These are phyloP conservation scores for Xanthoconium purpureum DNA, from an alignment of 768 basidiomycete genomes.

Conservation along the genomic window DNA sequence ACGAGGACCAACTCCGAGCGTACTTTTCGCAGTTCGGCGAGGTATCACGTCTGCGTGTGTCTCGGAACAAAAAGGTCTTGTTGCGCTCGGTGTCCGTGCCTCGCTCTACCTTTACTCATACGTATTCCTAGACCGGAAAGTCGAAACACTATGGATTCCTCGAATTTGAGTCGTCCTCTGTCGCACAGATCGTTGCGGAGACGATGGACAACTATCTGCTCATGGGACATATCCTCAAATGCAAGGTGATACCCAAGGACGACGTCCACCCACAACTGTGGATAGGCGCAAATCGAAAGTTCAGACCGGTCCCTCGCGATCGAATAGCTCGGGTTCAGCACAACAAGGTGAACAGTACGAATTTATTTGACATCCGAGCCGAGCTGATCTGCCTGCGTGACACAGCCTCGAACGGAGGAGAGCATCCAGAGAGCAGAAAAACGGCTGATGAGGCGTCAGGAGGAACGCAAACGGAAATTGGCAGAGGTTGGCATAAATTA, in stretches of 20 bases:
- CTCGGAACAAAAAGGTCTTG: conserved; percentile 86
- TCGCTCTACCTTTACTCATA: neutral
- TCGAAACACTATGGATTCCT: conserved; percentile 98
- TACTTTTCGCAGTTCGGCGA: conserved; percentile 96
- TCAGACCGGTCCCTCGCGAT: conserved; percentile 70
- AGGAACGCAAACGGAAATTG: conserved; percentile 74
- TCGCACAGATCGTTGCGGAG: conserved; percentile 93
- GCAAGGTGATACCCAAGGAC: conserved; percentile 86
- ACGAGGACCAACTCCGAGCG: conserved; percentile 87
- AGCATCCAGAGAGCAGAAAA: conserved; percentile 62
- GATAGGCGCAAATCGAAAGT: conserved; percentile 96
- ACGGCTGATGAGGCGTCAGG: conserved; percentile 73
- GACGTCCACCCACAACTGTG: conserved; percentile 91
- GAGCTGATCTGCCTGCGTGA: conserved; percentile 4
- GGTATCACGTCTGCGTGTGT: conserved; percentile 82
- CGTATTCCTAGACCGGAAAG: conserved; percentile 67
- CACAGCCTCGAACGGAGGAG: conserved; percentile 69
- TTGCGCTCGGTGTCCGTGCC: neutral
- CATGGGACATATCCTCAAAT: conserved; percentile 89
- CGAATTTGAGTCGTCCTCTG: conserved; percentile 85
- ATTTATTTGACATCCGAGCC: neutral
- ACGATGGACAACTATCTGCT: conserved; percentile 99
- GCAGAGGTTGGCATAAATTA: conserved; percentile 83
- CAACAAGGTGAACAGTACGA: conserved; percentile 62
- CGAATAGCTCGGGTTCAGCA: conserved; percentile 70